Conservation (phyloP, 495 filamentous ascomycete species). For the Apodospora peruviana region DNA sequence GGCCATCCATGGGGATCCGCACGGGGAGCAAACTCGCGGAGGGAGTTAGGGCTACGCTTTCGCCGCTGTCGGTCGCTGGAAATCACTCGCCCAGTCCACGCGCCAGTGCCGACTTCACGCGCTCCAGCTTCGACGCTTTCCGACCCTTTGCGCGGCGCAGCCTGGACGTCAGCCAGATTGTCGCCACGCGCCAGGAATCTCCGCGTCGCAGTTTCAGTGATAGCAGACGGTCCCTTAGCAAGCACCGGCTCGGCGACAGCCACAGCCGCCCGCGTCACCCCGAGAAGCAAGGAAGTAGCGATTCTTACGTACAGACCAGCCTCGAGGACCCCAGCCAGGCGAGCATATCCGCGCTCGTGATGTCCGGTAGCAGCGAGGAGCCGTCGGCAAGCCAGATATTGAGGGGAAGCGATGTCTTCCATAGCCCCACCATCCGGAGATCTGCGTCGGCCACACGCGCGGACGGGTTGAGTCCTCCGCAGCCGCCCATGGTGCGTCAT, state of each 20-base stretch:
- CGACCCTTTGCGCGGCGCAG: constrained; percentile 46
- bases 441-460: constrained; percentile 33
- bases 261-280: constrained; percentile 34
- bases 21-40: constrained; percentile 53
- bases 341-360: constrained; percentile 58
- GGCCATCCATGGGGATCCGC: constrained; percentile 16
- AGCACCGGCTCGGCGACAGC: constrained; percentile 33
- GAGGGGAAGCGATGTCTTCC: constrained; percentile 79
- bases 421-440: constrained; percentile 66
- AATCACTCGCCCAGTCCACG: constrained; percentile 36
- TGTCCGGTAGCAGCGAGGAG: constrained; percentile 70
- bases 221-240: constrained; percentile 44
- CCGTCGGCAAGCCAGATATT: constrained; percentile 90
- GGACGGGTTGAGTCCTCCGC: constrained; percentile 3
- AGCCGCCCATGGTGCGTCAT: constrained; percentile 3
- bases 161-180: constrained; percentile 39
- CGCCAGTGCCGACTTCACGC: constrained; percentile 36
- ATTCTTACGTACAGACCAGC: constrained; percentile 67
- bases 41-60: constrained; percentile 59
- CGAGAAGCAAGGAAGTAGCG: constrained; percentile 61
- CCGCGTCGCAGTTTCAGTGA: constrained; percentile 55
- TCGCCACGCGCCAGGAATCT: constrained; percentile 24
- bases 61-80: constrained; percentile 40
- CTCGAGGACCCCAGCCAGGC: constrained; percentile 55
- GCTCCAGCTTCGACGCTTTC: constrained; percentile 36